phyloP scores from a whole-genome alignment of 1,284 basidiomycete genomes.

The Serendipita sp. region DNA sequence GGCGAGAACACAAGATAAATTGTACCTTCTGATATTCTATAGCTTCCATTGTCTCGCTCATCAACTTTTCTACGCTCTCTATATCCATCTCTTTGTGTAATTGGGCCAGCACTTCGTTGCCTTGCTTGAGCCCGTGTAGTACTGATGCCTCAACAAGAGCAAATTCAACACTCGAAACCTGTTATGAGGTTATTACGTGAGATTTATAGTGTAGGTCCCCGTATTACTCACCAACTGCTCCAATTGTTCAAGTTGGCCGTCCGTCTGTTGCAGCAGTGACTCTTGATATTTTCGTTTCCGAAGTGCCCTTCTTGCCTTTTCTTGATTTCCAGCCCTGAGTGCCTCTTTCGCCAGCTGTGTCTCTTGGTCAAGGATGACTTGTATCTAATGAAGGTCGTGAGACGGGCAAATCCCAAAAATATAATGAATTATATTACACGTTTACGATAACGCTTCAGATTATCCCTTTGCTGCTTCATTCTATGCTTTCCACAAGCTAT shows the following conservation, averaged over 20 bases:
- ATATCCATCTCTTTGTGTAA: slow-evolving; percentile 88
- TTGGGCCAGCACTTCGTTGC: slow-evolving; percentile 83
- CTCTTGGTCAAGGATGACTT: slow-evolving; percentile 75
- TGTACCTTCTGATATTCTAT: slow-evolving; percentile 79
- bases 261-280: slow-evolving; percentile 73
- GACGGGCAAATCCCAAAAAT: slow-evolving; percentile 4
- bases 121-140: slow-evolving; percentile 82
- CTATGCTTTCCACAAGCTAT: slow-evolving; percentile 25
- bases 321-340: slow-evolving; percentile 69
- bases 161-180: slow-evolving; percentile 95
- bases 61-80: slow-evolving; percentile 83
- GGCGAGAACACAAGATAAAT: slow-evolving; percentile 10
- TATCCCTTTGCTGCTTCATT: slow-evolving; percentile 91
- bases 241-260: slow-evolving; percentile 76
- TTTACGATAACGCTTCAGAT: slow-evolving; percentile 88
- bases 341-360: slow-evolving; percentile 79
- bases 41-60: slow-evolving; percentile 87
- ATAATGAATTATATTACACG: slow-evolving; percentile 36
- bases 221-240: slow-evolving; percentile 65
- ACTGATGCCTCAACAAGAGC: slow-evolving; percentile 88
- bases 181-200: background rate
- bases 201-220: background rate
- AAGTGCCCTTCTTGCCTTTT: slow-evolving; percentile 74
- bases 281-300: slow-evolving; percentile 90
- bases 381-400: slow-evolving; percentile 43